Evolutionary conservation across 306 rosid genomes (phyloP).

Genomic region (Sechiopsis laciniata): DNA sequence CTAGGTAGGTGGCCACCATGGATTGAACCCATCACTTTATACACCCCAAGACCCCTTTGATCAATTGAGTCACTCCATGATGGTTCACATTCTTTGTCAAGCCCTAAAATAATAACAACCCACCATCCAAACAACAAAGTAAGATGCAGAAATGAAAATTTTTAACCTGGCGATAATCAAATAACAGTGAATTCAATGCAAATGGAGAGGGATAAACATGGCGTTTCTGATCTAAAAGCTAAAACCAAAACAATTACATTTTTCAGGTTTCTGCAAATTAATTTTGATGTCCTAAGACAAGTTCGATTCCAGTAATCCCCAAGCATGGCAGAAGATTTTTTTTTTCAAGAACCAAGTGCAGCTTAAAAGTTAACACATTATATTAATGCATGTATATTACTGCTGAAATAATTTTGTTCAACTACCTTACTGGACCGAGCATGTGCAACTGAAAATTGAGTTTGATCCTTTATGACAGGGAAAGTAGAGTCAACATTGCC

Average conservation of each 20-base stretch:
- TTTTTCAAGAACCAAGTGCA: neutral
- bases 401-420: slow-evolving; percentile 10
- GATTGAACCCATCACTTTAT: too few species aligned
- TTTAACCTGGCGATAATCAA: neutral
- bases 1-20: too few species aligned
- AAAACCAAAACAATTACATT: neutral
- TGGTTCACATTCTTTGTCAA: neutral
- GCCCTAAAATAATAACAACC: neutral
- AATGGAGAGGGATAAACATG: neutral
- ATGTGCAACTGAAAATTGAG: slow-evolving; percentile 83
- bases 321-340: neutral
- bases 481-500: slow-evolving; percentile 82
- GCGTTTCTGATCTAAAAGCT: neutral
- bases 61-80: too few species aligned
- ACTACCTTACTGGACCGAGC: slow-evolving; percentile 93
- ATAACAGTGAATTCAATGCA: neutral
- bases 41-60: too few species aligned
- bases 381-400: slow-evolving; percentile 7
- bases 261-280: neutral
- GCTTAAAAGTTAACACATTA: neutral
- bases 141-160: neutral
- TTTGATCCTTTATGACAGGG: slow-evolving; percentile 74
- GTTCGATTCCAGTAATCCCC: neutral
- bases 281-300: neutral
- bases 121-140: neutral